These are phyloP conservation scores for Cornus kousa DNA, from an alignment of 148 eudicot species.

Conservation along the genomic window DNA sequence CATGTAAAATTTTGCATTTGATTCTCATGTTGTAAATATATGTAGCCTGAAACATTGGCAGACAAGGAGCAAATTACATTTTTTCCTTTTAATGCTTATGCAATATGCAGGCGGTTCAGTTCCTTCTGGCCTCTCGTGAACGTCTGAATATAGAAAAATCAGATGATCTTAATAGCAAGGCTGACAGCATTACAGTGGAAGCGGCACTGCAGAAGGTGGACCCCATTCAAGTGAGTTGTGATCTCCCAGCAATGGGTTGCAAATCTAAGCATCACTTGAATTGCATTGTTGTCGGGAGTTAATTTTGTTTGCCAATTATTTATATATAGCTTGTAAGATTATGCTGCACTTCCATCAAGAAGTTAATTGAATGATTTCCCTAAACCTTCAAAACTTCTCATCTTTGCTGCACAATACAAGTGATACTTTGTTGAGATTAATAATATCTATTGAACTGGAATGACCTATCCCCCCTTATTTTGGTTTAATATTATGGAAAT, in stretches of 20 bases:
- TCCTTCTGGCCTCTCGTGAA: slow-evolving; percentile 66
- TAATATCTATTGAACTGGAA: too few species aligned
- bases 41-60: not conserved
- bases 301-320: not conserved
- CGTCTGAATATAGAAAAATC: slow-evolving; percentile 43
- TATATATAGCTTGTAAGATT: not conserved
- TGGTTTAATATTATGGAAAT: too few species aligned
- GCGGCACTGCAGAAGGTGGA: slow-evolving; percentile 44
- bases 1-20: not conserved
- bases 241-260: not conserved
- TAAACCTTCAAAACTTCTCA: not conserved
- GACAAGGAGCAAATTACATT: not conserved
- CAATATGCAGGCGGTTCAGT: slow-evolving; percentile 83
- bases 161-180: slow-evolving; percentile 18
- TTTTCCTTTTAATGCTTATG: not conserved
- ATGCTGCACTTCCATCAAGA: not conserved
- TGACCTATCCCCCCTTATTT: not conserved
- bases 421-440: not conserved
- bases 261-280: slow-evolving; percentile 1
- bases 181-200: slow-evolving; percentile 25
- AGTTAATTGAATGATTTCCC: not conserved
- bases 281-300: not conserved
- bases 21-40: not conserved
- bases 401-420: not conserved
- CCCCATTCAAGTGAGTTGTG: slow-evolving; percentile 75